A percentile compares a stretch with the other conserved stretches of the same genome.
Conservation (phyloP, 2,329 filamentous ascomycete species). For the Aspergillus pseudoterreus region DNA sequence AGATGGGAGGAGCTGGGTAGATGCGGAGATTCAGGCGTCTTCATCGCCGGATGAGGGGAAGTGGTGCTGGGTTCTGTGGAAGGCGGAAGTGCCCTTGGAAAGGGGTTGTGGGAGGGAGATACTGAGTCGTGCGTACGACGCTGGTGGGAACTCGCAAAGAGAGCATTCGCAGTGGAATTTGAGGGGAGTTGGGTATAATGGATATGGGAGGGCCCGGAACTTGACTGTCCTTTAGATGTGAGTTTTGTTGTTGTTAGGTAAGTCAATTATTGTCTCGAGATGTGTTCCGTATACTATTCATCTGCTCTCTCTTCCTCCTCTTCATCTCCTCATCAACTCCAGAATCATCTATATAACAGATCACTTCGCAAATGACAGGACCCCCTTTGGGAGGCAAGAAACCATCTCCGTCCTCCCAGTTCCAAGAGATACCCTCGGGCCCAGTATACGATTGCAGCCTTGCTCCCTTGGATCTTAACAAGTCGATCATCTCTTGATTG, state of each 20-base stretch:
- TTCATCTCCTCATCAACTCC: too few relatives aligned
- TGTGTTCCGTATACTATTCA: too few relatives aligned
- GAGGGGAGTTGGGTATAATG: slow-evolving; percentile 59
- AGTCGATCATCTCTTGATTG: too few relatives aligned
- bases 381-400: too few relatives aligned
- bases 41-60: slow-evolving; percentile 29
- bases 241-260: neutral
- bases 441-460: too few relatives aligned
- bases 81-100: slow-evolving; percentile 40
- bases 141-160: slow-evolving; percentile 50
- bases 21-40: slow-evolving; percentile 39
- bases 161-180: slow-evolving; percentile 54
- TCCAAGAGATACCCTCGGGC: too few relatives aligned
- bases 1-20: slow-evolving; percentile 50
- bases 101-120: slow-evolving; percentile 43
- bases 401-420: too few relatives aligned
- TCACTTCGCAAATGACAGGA: too few relatives aligned
- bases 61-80: slow-evolving; percentile 59
- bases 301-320: too few relatives aligned
- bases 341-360: too few relatives aligned
- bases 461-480: too few relatives aligned
- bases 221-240: slow-evolving; percentile 40
- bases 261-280: neutral
- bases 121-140: slow-evolving; percentile 54
- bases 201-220: slow-evolving; percentile 53